Conservation (phyloP, 371 early-diverging fungal genomes). For the Zychaea mexicana region DNA sequence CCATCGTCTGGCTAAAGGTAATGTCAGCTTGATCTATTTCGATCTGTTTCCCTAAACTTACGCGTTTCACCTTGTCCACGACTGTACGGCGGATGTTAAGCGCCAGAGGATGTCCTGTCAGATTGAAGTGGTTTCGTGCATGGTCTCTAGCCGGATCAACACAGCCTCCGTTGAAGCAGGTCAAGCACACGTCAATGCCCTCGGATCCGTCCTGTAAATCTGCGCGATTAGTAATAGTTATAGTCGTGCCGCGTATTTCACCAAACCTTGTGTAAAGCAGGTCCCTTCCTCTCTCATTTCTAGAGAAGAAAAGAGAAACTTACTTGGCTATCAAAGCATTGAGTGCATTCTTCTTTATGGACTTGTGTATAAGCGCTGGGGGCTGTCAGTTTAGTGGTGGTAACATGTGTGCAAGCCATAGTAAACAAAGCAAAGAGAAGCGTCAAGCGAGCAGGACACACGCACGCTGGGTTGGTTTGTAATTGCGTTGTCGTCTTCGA, state of each 20-base stretch:
- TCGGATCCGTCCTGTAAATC: conserved; percentile 57
- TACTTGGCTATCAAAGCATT: conserved; percentile 91
- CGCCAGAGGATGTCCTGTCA: conserved; percentile 75
- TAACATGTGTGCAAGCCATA: conserved; percentile 52
- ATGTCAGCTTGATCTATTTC: conserved; percentile 3
- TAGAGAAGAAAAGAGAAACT: not conserved
- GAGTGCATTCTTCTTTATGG: conserved; percentile 95
- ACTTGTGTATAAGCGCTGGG: conserved; percentile 62
- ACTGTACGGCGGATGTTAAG: conserved; percentile 82
- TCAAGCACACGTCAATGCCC: conserved; percentile 92
- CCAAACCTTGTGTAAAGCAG: no score
- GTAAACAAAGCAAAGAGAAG: not conserved
- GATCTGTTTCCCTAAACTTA: conserved; percentile 17
- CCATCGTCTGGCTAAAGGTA: conserved; percentile 27
- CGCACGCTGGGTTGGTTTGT: no score
- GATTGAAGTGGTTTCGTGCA: conserved; percentile 70
- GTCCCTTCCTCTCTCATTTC: no score
- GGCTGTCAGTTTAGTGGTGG: conserved; percentile 21
- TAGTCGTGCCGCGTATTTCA: not conserved
- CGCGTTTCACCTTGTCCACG: conserved; percentile 36
- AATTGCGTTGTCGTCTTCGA: no score
- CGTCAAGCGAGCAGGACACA: not conserved
- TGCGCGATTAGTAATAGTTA: not conserved
- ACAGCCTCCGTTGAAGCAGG: conserved; percentile 94
- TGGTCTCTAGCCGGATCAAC: conserved; percentile 64